These are phyloP conservation scores for Penicillium sclerotiorum DNA, from an alignment of 2,329 filamentous ascomycete genomes.

Conservation along the genomic window DNA sequence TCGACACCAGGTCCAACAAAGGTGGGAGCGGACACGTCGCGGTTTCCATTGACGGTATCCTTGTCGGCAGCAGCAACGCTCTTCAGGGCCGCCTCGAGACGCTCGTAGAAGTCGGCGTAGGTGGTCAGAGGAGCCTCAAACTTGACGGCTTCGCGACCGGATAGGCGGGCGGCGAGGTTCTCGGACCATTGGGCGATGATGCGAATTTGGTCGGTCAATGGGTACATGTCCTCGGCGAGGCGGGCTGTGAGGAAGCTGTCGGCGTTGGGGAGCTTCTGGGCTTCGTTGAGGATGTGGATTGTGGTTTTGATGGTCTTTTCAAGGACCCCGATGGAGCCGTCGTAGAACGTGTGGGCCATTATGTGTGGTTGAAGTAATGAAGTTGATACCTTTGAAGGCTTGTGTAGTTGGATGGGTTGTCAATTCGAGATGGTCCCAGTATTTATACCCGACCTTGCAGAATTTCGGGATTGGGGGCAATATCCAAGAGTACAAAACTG, in stretches of 20 bases:
- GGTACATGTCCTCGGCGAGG: conserved; percentile 26
- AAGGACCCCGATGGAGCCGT: conserved; percentile 27
- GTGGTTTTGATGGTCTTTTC: conserved; percentile 28
- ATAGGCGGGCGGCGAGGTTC: conserved; percentile 28
- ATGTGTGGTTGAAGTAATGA: too few relatives aligned
- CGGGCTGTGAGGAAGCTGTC: conserved; percentile 21
- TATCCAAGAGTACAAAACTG: too few relatives aligned
- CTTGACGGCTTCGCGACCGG: conserved; percentile 22
- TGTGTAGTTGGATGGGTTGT: too few relatives aligned
- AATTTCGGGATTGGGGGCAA: too few relatives aligned
- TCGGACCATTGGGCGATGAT: conserved; percentile 29
- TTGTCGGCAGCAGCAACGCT: background rate
- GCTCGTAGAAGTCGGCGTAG: background rate
- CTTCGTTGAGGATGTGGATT: conserved; percentile 32
- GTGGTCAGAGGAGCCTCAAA: background rate
- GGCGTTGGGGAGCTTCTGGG: conserved; percentile 18
- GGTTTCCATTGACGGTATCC: background rate
- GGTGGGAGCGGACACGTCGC: background rate
- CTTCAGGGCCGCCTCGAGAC: background rate
- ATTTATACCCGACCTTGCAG: too few relatives aligned
- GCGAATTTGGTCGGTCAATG: conserved; percentile 28
- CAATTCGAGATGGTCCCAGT: too few relatives aligned
- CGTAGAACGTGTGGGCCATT: conserved; percentile 26
- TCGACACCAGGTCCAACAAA: background rate
- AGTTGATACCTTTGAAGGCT: background rate